Evolutionary conservation across 768 basidiomycete genomes (phyloP).

Genomic region (Thelephora aurantiotincta): DNA sequence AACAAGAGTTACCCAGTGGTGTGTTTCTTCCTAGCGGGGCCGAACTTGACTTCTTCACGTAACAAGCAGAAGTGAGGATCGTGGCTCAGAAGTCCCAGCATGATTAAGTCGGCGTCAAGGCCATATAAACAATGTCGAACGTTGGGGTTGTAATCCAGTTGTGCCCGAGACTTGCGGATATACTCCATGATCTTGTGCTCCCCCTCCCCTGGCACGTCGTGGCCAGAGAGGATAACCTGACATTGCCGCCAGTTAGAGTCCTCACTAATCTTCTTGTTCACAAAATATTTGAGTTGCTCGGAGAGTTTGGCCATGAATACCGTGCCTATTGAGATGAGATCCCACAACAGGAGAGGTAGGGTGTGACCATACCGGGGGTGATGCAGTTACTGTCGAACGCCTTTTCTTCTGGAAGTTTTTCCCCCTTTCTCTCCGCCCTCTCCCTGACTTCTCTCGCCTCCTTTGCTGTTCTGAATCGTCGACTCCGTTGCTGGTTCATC

Average conservation of each 20-base stretch:
- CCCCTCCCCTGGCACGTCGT: constrained; percentile 97
- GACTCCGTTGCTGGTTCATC: constrained; percentile 96
- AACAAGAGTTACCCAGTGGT: constrained; percentile 27
- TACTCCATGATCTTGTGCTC: constrained; percentile 99
- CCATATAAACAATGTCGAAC: constrained; percentile 97
- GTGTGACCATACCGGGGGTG: constrained; percentile 63
- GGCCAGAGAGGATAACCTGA: constrained; percentile 87
- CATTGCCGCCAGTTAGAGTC: constrained; percentile 92
- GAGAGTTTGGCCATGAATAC: constrained; percentile 93
- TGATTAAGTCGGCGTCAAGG: constrained; percentile 95
- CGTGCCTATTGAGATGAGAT: constrained; percentile 42
- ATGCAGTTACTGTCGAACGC: constrained; percentile 99
- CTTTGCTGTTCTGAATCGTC: constrained; percentile 88
- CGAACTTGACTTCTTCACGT: constrained; percentile 97
- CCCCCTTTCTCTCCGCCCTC: constrained; percentile 80
- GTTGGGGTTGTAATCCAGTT: constrained; percentile 93
- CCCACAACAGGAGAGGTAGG: neutral
- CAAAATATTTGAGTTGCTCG: constrained; percentile 84
- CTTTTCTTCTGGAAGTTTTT: constrained; percentile 84
- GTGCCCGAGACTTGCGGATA: constrained; percentile 87
- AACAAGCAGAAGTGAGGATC: constrained; percentile 98
- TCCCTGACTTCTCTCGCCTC: constrained; percentile 80
- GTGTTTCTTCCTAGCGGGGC: constrained; percentile 58
- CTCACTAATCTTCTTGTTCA: constrained; percentile 96
- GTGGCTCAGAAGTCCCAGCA: constrained; percentile 93